Evolutionary conservation across 2,329 filamentous ascomycete genomes (phyloP), one percentile per base, ranked within the genome.

Genomic region (Hymenoscyphus infarciens): DNA sequence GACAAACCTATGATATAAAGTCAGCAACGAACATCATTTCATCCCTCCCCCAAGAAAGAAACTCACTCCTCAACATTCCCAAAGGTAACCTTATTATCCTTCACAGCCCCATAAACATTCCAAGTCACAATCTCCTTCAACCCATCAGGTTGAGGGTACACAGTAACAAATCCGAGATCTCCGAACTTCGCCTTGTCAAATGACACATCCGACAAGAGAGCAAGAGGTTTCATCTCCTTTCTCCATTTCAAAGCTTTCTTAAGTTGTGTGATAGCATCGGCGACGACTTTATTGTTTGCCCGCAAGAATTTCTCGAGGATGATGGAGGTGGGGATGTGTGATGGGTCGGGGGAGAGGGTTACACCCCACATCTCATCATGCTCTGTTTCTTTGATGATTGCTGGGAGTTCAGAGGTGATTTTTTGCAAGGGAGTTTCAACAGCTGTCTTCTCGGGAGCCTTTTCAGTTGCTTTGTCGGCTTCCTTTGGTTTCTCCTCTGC

Each of bases 231-330:
- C 72, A 87, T 87, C 73, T 88, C 81, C 76, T 89, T 90, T 64
- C 94, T 87, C 92, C 93, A 97, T 69, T 89, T 83, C 52, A 97
- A 82, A 1, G 92, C 93, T 71, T 88, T 87, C 63, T 79, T 81
- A 54, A 98, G 84, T 79, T 97, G 93, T 61, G 88, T 84, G 73
- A 88, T 87, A 16, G 93, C 91, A 73, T 87, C 87, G 60, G 81
- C 80, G 6, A 91, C 75, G 72, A 96, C 87, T 65, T 88, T 87
- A 65, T 87, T 86, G 75, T 97, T 97, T 74, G 93, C 94, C 69
- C 93, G 91, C 61, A 98, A 84, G 78, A 93, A 97, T 80, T 97
- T 98, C 75, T 96, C 92, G 57, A 97, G 81, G 59, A 97, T 85
- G 70, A 97, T 87, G 74, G 90, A 88, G 56, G 90, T 92, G 61